Base-by-base conservation (phyloP, 169 alveolate genomes). In the Cryptosporidium ryanae region DNA sequence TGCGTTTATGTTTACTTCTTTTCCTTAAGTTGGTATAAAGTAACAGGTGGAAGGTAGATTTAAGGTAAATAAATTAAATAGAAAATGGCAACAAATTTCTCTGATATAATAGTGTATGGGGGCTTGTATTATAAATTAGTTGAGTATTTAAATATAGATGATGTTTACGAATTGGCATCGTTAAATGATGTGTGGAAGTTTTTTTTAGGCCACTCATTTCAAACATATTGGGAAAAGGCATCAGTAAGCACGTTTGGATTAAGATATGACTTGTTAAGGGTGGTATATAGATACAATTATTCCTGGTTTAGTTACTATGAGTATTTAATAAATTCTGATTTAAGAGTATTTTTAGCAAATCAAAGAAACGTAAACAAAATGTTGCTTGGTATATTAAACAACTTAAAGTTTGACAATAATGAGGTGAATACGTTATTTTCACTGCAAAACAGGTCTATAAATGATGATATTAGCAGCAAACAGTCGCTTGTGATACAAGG, bases 191-290 rank as follows among this genome's bases (percentile, higher is more conserved):
- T 52, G 57, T 70, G 84, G 84, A 38, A 43, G 21, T 23, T 32
- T 18, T 55, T 46, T 18, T 17, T 70, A 43, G 84, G 84, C 12
- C 64, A 61, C 29, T 31, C 67, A 27, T 54, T 54, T 70, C 64
- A 46, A 10, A 70, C 34, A 70, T 70, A 54, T 32, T 70, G 84
- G 84, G 32, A 57, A 50, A 70, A 38, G 54, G 84, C 67, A 49
- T 50, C 84, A 2, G 34, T 54, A 52, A 12, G 54, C 18, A 55
- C 5, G 21, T 70, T 70, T 70, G 84, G 84, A 17, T 23, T 70
- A 8, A 70, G 84, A 23, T 50, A 52, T 31, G 84, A 70, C 27
- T 57, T 70, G 13, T 32, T 70, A 6, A 23, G 15, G 31, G 27
- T 48, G 6, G 18, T 67, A 43, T 46, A 27, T 32, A 32, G 18